Evolutionary conservation across 306 rosid genomes (phyloP), one percentile per base, ranked within the genome.

Genomic region (Alnus rubra): DNA sequence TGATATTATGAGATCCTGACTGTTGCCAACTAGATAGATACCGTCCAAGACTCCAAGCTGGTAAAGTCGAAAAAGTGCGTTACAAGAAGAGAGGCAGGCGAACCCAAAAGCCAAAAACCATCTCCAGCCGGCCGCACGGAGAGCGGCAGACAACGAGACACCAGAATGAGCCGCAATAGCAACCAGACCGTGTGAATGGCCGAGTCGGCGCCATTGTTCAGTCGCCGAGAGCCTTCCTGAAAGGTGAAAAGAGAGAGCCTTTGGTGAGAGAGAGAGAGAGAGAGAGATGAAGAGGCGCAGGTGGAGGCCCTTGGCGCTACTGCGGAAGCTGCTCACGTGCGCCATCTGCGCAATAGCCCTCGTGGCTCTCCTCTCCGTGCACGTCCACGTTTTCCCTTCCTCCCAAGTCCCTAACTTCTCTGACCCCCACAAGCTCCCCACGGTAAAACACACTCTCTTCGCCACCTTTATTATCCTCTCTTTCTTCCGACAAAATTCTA

Each of bases 271-370:
- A 78, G 60, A 69, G 64, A 31, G 64, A 31, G 68, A 55, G 12
- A 53, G 44, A 67, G 83, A 49, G 77, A 74, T 92, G 98, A 90
- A 84, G 94, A 92, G 69, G 87, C 92, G 91, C 9, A 84, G 73
- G 28, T 75, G 80, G 83, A 76, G 79, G 70, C 77, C 91, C 23
- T 78, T 90, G 79, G 60, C 30, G 37, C 77, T 88, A 73, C 69
- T 89, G 31, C 84, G 98, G 85, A 92, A 82, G 88, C 81, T 91
- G 78, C 79, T 95, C 39, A 88, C 82, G 35, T 90, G 84, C 81
- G 88, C 97, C 42, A 76, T 92, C 37, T 90, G 88, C 56, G 76
- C 89, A 2, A 80, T 92, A 69, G 88, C 87, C 50, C 44, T 88
- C 1, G 78, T 88, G 55, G 88, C 87, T 47, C 78, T 95, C 58